phyloP scores from a whole-genome alignment of 805 yeast genomes.

The Maudiozyma turicensis region DNA sequence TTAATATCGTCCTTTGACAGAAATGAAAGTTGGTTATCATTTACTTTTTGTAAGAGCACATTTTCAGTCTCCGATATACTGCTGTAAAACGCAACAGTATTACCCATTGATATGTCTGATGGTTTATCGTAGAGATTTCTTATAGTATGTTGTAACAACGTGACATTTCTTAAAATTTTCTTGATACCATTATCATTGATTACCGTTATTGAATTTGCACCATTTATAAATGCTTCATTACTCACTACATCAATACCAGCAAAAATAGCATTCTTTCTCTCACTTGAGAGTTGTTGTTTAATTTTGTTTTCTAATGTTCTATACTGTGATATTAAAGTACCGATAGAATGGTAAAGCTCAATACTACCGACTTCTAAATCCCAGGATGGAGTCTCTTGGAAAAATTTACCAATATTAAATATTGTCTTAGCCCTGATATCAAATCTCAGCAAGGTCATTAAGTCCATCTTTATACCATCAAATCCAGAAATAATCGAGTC shows the following conservation, averaged over 20 bases:
- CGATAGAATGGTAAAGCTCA: slow-evolving; percentile 22
- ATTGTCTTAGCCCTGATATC: slow-evolving; percentile 25
- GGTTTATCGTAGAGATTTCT: slow-evolving; percentile 19
- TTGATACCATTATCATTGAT: slow-evolving; percentile 25
- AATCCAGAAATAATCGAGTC: slow-evolving; percentile 14
- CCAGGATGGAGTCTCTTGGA: slow-evolving; percentile 22
- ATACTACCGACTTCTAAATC: slow-evolving; percentile 23
- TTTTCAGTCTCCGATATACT: slow-evolving; percentile 19
- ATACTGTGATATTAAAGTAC: slow-evolving; percentile 21
- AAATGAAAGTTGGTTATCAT: slow-evolving; percentile 11
- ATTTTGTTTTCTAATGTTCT: slow-evolving; percentile 22
- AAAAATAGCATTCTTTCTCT: slow-evolving; percentile 15
- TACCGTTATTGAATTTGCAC: slow-evolving; percentile 18
- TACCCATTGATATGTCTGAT: slow-evolving; percentile 16
- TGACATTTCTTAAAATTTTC: slow-evolving; percentile 24
- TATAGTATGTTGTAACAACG: slow-evolving; percentile 23
- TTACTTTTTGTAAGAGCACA: slow-evolving; percentile 12
- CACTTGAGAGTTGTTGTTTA: slow-evolving; percentile 13
- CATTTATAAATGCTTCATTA: slow-evolving; percentile 18
- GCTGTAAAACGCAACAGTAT: slow-evolving; percentile 16
- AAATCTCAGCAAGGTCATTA: slow-evolving; percentile 21
- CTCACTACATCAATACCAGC: slow-evolving; percentile 19
- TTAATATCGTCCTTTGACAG: slow-evolving; percentile 17
- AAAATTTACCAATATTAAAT: slow-evolving; percentile 20
- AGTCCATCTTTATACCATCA: slow-evolving; percentile 9